A percentile compares a stretch with the other conserved stretches of the same genome.
phyloP scores from a whole-genome alignment of 345 rosid species.

The Heritiera fomes region DNA sequence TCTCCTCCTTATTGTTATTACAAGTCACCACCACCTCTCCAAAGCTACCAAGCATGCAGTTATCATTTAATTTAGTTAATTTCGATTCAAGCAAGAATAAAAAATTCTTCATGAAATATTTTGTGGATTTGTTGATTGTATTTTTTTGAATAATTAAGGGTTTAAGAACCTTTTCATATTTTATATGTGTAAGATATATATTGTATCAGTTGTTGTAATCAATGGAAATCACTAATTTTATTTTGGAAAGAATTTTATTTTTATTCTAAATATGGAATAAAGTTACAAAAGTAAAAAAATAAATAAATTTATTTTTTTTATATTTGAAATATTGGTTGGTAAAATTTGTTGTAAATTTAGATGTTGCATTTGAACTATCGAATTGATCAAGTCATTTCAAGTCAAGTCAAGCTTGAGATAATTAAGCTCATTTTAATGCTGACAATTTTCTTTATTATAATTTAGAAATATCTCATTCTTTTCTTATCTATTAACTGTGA shows the following conservation, averaged over 20 bases:
- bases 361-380: too few relatives aligned
- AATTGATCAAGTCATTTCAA: too few relatives aligned
- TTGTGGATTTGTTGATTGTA: not conserved
- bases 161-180: not conserved
- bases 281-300: not conserved
- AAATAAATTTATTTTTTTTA: too few relatives aligned
- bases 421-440: too few relatives aligned
- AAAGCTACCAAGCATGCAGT: not conserved
- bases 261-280: not conserved
- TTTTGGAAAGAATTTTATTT: not conserved
- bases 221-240: not conserved
- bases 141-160: not conserved
- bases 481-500: too few relatives aligned
- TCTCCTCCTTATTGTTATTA: not conserved
- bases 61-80: not conserved
- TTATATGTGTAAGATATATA: not conserved
- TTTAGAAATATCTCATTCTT: too few relatives aligned
- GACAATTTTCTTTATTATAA: too few relatives aligned
- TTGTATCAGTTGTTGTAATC: slow-evolving; percentile 11
- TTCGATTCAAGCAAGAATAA: not conserved
- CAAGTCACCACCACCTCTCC: not conserved
- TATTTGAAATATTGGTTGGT: not conserved
- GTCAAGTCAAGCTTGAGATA: too few relatives aligned
- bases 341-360: too few relatives aligned
- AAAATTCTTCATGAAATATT: not conserved